These are phyloP conservation scores for Beauveria pseudobassiana DNA, from an alignment of 2,329 filamentous ascomycete species.

Conservation along the genomic window DNA sequence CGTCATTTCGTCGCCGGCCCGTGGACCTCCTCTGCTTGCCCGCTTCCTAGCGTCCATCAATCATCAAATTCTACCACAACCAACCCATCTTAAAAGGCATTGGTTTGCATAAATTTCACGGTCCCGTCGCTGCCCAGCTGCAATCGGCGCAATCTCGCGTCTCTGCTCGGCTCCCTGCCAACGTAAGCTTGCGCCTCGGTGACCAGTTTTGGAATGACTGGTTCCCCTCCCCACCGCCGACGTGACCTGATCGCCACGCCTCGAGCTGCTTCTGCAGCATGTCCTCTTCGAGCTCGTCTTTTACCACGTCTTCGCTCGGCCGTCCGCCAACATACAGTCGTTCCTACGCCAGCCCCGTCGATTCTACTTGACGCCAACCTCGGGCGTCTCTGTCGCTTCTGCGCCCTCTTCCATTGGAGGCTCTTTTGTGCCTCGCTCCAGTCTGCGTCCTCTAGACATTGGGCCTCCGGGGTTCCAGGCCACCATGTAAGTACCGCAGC, in stretches of 20 bases:
- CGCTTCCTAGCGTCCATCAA: background rate
- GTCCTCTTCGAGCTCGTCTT: slow-evolving; percentile 43
- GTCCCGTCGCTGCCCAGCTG: background rate
- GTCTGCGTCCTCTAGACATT: slow-evolving; percentile 40
- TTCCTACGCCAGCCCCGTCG: slow-evolving; percentile 34
- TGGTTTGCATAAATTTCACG: background rate
- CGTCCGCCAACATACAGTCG: slow-evolving; percentile 34
- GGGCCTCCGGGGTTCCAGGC: slow-evolving; percentile 47
- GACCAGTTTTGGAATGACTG: slow-evolving; percentile 10
- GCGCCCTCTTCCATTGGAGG: slow-evolving; percentile 33
- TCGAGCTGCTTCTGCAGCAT: slow-evolving; percentile 23
- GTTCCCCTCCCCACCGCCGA: slow-evolving; percentile 12
- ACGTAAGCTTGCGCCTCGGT: slow-evolving; percentile 9
- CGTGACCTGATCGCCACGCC: slow-evolving; percentile 10
- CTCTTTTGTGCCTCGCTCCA: slow-evolving; percentile 26
- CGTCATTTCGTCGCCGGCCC: background rate
- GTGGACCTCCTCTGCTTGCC: slow-evolving; percentile 1
- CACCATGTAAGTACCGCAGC: slow-evolving; percentile 36
- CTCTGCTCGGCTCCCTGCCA: slow-evolving; percentile 3
- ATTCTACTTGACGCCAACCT: slow-evolving; percentile 40
- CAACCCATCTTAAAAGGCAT: background rate
- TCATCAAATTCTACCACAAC: background rate
- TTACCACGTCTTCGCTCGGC: slow-evolving; percentile 37
- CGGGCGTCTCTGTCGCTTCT: slow-evolving; percentile 36
- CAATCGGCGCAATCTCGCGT: background rate